phyloP scores from a whole-genome alignment of 768 basidiomycete species.

The Piloderma croceum region DNA sequence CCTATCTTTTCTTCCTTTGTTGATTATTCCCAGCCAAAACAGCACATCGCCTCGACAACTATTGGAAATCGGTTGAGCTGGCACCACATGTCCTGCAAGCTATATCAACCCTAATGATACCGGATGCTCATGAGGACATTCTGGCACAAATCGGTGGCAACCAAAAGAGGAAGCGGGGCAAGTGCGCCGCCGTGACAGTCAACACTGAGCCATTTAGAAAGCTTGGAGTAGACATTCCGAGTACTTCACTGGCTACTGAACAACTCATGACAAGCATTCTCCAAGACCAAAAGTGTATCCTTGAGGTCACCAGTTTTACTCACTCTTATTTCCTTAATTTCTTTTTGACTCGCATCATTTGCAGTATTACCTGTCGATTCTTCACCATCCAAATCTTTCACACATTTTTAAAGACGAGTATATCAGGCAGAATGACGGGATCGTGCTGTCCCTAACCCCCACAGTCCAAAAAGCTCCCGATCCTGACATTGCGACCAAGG shows the following conservation, averaged over 20 bases:
- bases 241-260: conserved; percentile 13
- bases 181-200: conserved; percentile 8
- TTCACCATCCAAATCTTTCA: conserved; percentile 14
- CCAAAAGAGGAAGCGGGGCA: conserved; percentile 14
- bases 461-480: background rate
- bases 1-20: conserved; percentile 20
- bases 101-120: conserved; percentile 10
- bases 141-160: no score
- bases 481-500: background rate
- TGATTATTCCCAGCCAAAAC: no score
- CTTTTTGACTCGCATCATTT: no score
- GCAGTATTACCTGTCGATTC: conserved; percentile 23
- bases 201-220: conserved; percentile 26
- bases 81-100: conserved; percentile 20
- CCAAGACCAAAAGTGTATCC: conserved; percentile 17
- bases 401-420: conserved; percentile 1
- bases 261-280: conserved; percentile 14
- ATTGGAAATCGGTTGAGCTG: conserved; percentile 19
- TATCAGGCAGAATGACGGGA: conserved; percentile 3
- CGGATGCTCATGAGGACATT: no score
- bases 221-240: conserved; percentile 25
- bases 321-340: background rate
- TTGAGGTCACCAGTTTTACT: conserved; percentile 22
- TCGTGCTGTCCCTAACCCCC: background rate
- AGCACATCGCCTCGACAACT: no score